Conservation (phyloP, 2,329 filamentous ascomycete genomes). For the Epichloe aotearoae region DNA sequence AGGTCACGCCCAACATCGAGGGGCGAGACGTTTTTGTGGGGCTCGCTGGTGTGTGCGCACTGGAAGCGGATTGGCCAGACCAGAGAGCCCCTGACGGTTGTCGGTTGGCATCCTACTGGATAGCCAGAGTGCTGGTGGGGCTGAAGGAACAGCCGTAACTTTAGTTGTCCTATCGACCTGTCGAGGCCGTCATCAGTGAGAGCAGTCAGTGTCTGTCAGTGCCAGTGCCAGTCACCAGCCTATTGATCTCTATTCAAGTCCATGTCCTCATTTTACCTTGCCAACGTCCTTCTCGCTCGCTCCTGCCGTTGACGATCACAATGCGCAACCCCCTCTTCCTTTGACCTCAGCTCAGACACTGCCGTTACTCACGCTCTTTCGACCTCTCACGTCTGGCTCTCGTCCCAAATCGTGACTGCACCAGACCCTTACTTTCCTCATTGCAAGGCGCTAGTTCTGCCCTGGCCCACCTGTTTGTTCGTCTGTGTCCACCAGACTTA, state of each 20-base stretch:
- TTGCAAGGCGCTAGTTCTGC: too few species aligned
- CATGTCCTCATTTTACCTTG: neutral
- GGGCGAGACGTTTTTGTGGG: neutral
- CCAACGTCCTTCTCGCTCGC: neutral
- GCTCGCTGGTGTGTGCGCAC: neutral
- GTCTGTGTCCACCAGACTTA: too few species aligned
- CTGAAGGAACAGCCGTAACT: too few species aligned
- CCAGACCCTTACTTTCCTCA: too few species aligned
- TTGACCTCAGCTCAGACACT: neutral
- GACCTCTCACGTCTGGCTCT: neutral
- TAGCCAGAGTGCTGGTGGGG: too few species aligned
- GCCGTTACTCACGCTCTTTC: neutral
- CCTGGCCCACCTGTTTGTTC: too few species aligned
- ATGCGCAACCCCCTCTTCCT: neutral
- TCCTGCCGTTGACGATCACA: neutral
- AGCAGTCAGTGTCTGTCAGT: too few species aligned
- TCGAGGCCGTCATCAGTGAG: too few species aligned
- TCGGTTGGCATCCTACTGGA: neutral
- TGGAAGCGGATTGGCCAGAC: neutral
- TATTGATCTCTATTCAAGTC: neutral
- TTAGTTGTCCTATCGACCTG: too few species aligned
- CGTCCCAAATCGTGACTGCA: too few species aligned
- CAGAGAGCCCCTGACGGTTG: neutral
- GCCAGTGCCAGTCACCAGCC: neutral
- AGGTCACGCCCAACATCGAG: neutral